These are phyloP conservation scores for Danielia reshetovae DNA, from an alignment of 805 yeast genomes.

Conservation along the genomic window DNA sequence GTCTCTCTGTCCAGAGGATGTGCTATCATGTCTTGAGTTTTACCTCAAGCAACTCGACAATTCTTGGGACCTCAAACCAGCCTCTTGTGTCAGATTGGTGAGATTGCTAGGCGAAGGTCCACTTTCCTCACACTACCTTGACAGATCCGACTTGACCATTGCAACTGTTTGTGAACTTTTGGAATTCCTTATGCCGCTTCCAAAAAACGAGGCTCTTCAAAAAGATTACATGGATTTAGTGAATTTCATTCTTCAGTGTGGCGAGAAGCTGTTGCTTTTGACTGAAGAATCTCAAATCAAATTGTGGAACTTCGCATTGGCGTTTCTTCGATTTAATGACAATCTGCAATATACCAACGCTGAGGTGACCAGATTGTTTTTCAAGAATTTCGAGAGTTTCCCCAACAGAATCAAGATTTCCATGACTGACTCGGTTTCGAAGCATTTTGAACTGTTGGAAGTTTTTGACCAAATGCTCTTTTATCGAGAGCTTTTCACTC, in stretches of 20 bases:
- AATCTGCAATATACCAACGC: slow-evolving; percentile 11
- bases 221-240: slow-evolving; percentile 48
- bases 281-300: slow-evolving; percentile 31
- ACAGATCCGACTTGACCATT: slow-evolving; percentile 39
- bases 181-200: slow-evolving; percentile 14
- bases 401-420: slow-evolving; percentile 18
- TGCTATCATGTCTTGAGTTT: slow-evolving; percentile 1
- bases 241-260: slow-evolving; percentile 41
- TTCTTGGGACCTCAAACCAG: not conserved
- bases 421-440: slow-evolving; percentile 14
- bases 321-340: slow-evolving; percentile 23
- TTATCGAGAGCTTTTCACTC: slow-evolving; percentile 26
- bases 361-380: slow-evolving; percentile 18
- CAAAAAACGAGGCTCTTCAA: slow-evolving; percentile 19
- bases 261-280: slow-evolving; percentile 36
- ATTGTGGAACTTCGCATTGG: slow-evolving; percentile 24
- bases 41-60: not conserved
- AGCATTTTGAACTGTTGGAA: slow-evolving; percentile 6
- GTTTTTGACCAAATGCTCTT: slow-evolving; percentile 17
- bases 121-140: slow-evolving; percentile 24
- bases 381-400: slow-evolving; percentile 13
- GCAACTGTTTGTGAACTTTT: slow-evolving; percentile 30
- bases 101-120: slow-evolving; percentile 31
- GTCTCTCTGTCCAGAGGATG: not conserved
- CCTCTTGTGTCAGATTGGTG: slow-evolving; percentile 10